Conservation (phyloP, 2,329 filamentous ascomycete species). For the Ophiocordyceps camponoti-floridani region DNA sequence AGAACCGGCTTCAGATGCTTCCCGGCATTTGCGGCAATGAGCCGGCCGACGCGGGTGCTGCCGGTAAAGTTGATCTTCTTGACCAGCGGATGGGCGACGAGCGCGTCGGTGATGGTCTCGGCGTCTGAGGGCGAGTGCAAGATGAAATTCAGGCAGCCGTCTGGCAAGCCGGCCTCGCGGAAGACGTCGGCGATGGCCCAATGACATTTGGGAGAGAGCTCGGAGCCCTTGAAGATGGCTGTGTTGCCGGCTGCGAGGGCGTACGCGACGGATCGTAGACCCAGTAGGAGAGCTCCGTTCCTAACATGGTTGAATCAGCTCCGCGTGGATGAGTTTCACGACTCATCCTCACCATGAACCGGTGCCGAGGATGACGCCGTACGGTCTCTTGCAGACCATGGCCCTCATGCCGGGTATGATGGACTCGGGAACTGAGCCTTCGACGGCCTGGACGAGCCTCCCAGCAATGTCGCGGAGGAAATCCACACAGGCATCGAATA, state of each 20-base stretch:
- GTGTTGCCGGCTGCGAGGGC: constrained; percentile 68
- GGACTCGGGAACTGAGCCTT: constrained; percentile 18
- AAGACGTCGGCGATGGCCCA: constrained; percentile 45
- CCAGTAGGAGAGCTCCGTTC: constrained; percentile 40
- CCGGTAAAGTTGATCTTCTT: constrained; percentile 83
- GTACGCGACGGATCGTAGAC: constrained; percentile 34
- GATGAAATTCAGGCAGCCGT: constrained; percentile 57
- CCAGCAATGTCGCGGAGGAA: constrained; percentile 25
- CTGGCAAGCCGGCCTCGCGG: constrained; percentile 58
- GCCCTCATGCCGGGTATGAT: constrained; percentile 22
- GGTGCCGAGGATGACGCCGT: constrained; percentile 62
- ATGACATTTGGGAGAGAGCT: constrained; percentile 45
- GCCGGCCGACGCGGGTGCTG: constrained; percentile 52
- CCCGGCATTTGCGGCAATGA: constrained; percentile 53
- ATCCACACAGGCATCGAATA: constrained; percentile 17
- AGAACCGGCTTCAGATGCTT: constrained; percentile 62
- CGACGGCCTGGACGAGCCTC: constrained; percentile 17
- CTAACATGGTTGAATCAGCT: constrained; percentile 15
- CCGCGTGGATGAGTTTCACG: neutral
- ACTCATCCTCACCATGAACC: constrained; percentile 49
- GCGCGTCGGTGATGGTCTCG: constrained; percentile 41
- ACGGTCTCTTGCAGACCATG: constrained; percentile 57
- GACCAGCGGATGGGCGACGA: constrained; percentile 49
- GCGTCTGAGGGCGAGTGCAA: constrained; percentile 49
- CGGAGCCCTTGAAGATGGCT: constrained; percentile 53